Conservation (phyloP, 2,329 filamentous ascomycete species). For the Xylariaceae sp. region DNA sequence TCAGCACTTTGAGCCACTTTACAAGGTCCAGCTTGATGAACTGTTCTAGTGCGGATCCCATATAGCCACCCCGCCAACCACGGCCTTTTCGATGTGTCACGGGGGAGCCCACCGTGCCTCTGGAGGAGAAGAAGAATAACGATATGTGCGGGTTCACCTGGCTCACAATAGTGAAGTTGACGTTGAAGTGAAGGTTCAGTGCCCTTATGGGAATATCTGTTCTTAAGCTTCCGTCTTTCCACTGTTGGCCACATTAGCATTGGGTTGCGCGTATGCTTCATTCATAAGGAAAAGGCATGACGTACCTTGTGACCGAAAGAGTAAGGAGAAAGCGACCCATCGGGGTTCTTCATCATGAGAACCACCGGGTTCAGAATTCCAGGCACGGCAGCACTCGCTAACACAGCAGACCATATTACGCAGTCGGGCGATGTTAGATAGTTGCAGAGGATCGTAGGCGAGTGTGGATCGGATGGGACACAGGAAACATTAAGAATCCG, state of each 20-base stretch:
- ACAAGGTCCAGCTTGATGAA: conserved; percentile 94
- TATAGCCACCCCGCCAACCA: conserved; percentile 92
- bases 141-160: conserved; percentile 97
- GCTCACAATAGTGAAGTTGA: conserved; percentile 88
- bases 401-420: conserved; percentile 94
- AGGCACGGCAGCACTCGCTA: conserved; percentile 91
- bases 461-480: conserved; percentile 92
- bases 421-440: conserved; percentile 94
- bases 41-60: conserved; percentile 87
- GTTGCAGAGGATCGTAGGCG: conserved; percentile 85
- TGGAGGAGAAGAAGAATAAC: conserved; percentile 95
- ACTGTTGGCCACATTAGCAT: conserved; percentile 35
- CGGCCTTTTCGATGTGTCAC: conserved; percentile 90
- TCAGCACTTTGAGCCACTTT: conserved; percentile 94
- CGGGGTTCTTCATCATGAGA: conserved; percentile 77
- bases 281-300: not conserved
- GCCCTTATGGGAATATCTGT: conserved; percentile 95
- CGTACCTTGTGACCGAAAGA: conserved; percentile 82
- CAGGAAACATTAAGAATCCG: conserved; percentile 94
- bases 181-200: conserved; percentile 94
- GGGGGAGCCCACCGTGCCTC: conserved; percentile 84
- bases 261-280: no score
- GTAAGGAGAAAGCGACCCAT: conserved; percentile 77
- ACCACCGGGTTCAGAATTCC: conserved; percentile 95
- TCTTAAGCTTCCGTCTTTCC: conserved; percentile 92